phyloP scores from a whole-genome alignment of 2,329 filamentous ascomycete genomes.

The Fusarium continuum region DNA sequence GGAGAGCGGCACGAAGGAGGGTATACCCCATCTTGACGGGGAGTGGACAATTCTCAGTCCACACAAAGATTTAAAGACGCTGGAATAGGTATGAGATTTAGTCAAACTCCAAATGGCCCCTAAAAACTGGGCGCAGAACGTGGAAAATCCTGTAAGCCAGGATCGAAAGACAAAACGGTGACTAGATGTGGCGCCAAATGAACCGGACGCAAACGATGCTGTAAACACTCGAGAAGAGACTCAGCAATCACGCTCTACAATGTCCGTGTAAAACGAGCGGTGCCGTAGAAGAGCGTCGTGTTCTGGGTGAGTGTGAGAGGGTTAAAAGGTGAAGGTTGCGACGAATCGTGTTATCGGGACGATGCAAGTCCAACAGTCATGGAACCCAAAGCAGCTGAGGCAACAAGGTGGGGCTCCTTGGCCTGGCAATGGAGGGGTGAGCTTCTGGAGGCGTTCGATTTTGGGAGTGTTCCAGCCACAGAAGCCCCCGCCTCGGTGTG shows the following conservation, averaged over 20 bases:
- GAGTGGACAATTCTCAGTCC: conserved; percentile 37
- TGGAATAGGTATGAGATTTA: conserved; percentile 6
- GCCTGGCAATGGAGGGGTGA: conserved; percentile 32
- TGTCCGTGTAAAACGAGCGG: conserved; percentile 12
- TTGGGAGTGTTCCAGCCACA: conserved; percentile 23
- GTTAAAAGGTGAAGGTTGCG: conserved; percentile 22
- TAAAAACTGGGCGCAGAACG: conserved; percentile 32
- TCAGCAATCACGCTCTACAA: conserved; percentile 4
- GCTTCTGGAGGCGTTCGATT: background rate
- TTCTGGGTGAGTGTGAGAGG: background rate
- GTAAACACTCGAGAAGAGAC: conserved; percentile 6
- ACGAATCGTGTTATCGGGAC: conserved; percentile 37
- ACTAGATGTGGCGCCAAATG: conserved; percentile 21
- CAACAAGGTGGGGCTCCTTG: conserved; percentile 26
- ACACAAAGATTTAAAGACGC: conserved; percentile 18
- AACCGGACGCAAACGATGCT: conserved; percentile 4
- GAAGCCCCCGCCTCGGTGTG: conserved; percentile 20
- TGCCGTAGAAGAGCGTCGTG: conserved; percentile 3
- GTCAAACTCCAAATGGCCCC: conserved; percentile 15
- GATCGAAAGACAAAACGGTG: conserved; percentile 23
- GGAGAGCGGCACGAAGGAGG: background rate
- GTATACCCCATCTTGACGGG: conserved; percentile 46
- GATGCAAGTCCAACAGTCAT: conserved; percentile 36
- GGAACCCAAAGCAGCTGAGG: conserved; percentile 19
- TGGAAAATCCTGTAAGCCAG: conserved; percentile 33